Base-by-base conservation (phyloP, 2,329 filamentous ascomycete species). In the Tolypocladium pustulatum region DNA sequence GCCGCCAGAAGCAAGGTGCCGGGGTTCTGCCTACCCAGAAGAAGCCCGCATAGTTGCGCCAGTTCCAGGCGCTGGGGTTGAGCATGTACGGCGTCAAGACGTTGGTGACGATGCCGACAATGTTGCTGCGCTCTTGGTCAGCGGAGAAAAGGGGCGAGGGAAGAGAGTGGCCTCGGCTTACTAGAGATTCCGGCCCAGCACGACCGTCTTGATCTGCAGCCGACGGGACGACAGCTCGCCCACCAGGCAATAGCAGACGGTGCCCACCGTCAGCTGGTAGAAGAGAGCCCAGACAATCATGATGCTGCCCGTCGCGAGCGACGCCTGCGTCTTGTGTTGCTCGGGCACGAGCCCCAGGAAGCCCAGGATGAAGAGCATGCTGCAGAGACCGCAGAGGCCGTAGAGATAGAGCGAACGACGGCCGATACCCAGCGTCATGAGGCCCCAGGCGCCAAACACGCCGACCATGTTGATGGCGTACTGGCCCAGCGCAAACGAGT, bases 21-120 rank as follows among this genome's bases (percentile, higher is more conserved):
- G 10, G 37, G 66, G 43, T 27, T 25, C 51, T 55, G 12, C 77
- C 67, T 70, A 81, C 73, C 89, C 91, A 91, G 78, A 95, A 95
- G 76, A 96, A 95, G 34, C 91, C 91, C 0, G 91, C 83, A 66
- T 83, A 94, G 74, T 94, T 94, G 61, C 84, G 80, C 91, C 91
- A 96, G 73, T 95, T 78, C 91, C 92, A 96, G 0, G 85, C 88
- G 1, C 78, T 81, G 0, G 91, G 90, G 74, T 96, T 96, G 49
- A 96, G 81, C 91, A 96, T 96, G 74, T 95, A 96, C 0, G 91
- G 91, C 0, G 90, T 95, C 46, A 96, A 73, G 4, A 96, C 87
- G 56, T 85, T 87, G 68, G 86, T 90, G 66, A 96, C 75, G 64
- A 97, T 96, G 62, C 83, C 87, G 51, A 92, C 88, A 56, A 96